Conservation (phyloP, 140 eudicot species). For the Stevia rebaudiana region DNA sequence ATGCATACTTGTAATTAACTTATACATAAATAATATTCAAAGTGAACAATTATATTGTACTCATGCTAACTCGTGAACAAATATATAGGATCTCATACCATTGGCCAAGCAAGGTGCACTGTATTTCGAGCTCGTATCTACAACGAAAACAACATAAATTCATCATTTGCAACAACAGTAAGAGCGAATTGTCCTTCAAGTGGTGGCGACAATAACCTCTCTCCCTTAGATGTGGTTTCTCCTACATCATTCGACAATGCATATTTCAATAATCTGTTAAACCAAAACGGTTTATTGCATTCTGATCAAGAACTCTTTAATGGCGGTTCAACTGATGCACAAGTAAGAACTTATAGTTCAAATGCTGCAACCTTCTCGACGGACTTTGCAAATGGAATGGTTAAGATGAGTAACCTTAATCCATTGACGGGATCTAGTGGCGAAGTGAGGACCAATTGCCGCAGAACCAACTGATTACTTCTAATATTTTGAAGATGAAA, state of each 20-base stretch:
- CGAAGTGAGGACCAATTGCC: conserved; percentile 57
- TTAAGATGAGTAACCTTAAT: conserved; percentile 74
- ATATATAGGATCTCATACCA: conserved; percentile 46
- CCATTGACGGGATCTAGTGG: conserved; percentile 72
- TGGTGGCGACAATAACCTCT: conserved; percentile 53
- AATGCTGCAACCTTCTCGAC: conserved; percentile 42
- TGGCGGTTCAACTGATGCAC: conserved; percentile 64
- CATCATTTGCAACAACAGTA: conserved; percentile 43
- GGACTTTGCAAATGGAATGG: conserved; percentile 68
- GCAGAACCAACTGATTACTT: conserved; percentile 41
- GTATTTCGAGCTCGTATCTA: conserved; percentile 49
- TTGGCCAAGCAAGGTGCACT: conserved; percentile 55
- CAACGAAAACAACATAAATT: conserved; percentile 56
- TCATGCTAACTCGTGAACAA: too few species aligned
- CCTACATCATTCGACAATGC: conserved; percentile 55
- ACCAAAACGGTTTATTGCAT: conserved; percentile 58
- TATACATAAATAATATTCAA: too few species aligned
- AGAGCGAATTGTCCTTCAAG: conserved; percentile 52
- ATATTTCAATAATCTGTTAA: conserved; percentile 39
- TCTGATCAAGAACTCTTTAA: conserved; percentile 74
- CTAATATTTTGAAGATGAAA: background rate
- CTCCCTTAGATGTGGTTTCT: conserved; percentile 46
- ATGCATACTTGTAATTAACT: too few species aligned
- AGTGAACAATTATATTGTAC: too few species aligned
- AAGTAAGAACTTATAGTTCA: conserved; percentile 43